A percentile compares a stretch with the other conserved stretches of the same genome.
Evolutionary conservation across 768 basidiomycete genomes (phyloP).

Genomic region (Mycena alexandri): DNA sequence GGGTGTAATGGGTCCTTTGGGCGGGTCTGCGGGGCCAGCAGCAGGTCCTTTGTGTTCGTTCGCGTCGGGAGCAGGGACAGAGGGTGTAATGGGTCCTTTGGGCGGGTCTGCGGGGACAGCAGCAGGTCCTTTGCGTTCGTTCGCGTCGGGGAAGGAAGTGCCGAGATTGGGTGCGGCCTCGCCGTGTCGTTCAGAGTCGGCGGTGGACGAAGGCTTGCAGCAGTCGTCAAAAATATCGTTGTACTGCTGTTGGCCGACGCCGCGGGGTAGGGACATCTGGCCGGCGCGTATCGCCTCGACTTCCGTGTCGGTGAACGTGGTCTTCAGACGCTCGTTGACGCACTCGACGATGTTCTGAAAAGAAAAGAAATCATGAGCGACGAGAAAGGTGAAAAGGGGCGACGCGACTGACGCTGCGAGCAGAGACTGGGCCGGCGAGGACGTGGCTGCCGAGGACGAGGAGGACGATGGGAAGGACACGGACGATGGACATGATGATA

Average conservation of each 20-base stretch:
- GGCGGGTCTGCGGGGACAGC: too few relatives aligned
- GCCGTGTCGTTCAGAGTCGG: too few relatives aligned
- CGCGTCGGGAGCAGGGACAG: too few relatives aligned
- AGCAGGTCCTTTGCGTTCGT: neutral
- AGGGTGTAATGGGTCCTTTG: too few relatives aligned
- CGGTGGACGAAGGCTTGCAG: too few relatives aligned
- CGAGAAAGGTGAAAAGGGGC: neutral
- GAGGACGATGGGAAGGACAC: constrained; percentile 29
- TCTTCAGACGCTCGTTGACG: neutral
- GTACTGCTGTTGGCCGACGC: neutral
- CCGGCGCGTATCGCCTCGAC: neutral
- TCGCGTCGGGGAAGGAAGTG: too few relatives aligned
- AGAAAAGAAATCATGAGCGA: neutral
- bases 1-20: too few relatives aligned
- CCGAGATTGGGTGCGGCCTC: too few relatives aligned
- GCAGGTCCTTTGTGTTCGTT: too few relatives aligned
- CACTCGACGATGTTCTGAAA: constrained; percentile 3
- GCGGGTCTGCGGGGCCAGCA: too few relatives aligned
- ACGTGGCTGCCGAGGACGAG: constrained; percentile 35
- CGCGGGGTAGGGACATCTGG: neutral
- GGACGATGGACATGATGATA: constrained; percentile 34
- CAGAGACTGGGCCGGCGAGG: constrained; percentile 40
- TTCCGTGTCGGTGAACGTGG: neutral
- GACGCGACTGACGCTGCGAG: constrained; percentile 3
- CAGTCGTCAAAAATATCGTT: too few relatives aligned